A percentile compares a stretch with the other conserved stretches of the same genome.
These are phyloP conservation scores for Gossypium thurberi DNA, from an alignment of 345 rosid species.

Conservation along the genomic window DNA sequence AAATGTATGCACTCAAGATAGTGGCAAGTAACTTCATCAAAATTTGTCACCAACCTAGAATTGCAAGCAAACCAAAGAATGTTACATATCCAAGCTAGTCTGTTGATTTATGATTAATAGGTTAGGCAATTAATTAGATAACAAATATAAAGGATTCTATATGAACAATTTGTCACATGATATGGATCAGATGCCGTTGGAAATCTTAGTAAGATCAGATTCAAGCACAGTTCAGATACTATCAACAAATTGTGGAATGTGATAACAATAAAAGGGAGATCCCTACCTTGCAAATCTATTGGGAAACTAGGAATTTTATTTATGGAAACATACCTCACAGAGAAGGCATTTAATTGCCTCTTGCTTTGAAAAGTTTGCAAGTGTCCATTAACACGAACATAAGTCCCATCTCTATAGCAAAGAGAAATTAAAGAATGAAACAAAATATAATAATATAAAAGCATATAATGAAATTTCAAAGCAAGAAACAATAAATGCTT, in stretches of 20 bases:
- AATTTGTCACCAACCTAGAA: conserved; percentile 64
- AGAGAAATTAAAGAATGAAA: not conserved
- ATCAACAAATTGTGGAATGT: not conserved
- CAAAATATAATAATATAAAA: not conserved
- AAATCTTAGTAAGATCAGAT: conserved; percentile 41
- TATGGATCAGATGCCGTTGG: conserved; percentile 14
- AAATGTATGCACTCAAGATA: conserved; percentile 74
- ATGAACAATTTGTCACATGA: not conserved
- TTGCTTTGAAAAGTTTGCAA: conserved; percentile 64
- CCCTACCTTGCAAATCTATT: not conserved
- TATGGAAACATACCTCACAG: conserved; percentile 50
- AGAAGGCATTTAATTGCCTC: conserved; percentile 63
- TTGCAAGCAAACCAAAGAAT: not conserved
- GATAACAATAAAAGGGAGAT: not conserved
- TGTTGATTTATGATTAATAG: not conserved
- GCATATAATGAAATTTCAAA: not conserved
- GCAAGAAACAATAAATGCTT: not conserved
- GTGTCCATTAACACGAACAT: conserved; percentile 77
- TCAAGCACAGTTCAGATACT: not conserved
- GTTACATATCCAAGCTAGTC: not conserved
- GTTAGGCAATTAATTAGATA: not conserved
- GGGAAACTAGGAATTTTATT: not conserved
- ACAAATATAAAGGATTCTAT: not conserved
- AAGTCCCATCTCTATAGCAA: conserved; percentile 56
- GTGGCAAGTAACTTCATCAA: conserved; percentile 84